These are phyloP conservation scores for Solanum boliviense DNA, from an alignment of 257 asterid species.

Conservation along the genomic window DNA sequence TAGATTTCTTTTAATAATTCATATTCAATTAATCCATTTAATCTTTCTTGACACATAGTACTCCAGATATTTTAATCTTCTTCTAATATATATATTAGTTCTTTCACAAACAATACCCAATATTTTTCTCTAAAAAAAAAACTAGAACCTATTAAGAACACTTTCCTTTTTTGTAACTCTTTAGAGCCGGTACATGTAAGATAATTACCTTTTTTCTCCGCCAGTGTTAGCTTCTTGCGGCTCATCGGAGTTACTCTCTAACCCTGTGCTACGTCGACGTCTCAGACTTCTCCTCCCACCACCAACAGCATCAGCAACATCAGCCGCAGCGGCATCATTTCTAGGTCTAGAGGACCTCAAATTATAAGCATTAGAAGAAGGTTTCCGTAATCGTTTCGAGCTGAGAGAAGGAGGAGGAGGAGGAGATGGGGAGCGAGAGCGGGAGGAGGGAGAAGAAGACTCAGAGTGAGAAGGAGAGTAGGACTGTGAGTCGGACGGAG, in stretches of 20 bases:
- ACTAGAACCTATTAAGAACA: background rate
- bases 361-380: background rate
- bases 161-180: background rate
- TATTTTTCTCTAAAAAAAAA: too few species aligned
- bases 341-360: slow-evolving; percentile 4
- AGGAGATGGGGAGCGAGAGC: slow-evolving; percentile 11
- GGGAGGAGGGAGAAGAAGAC: slow-evolving; percentile 6
- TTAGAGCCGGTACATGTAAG: background rate
- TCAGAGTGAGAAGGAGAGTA: background rate
- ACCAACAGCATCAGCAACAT: slow-evolving; percentile 2
- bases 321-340: background rate
- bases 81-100: background rate
- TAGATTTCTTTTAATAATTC: too few species aligned
- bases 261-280: slow-evolving; percentile 27
- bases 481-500: background rate
- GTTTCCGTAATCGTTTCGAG: background rate
- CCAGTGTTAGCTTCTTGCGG: slow-evolving; percentile 67
- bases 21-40: background rate
- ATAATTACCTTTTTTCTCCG: slow-evolving; percentile 56
- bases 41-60: background rate
- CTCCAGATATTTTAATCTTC: background rate
- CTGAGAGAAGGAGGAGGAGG: background rate
- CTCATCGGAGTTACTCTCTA: slow-evolving; percentile 55
- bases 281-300: slow-evolving; percentile 31
- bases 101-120: too few species aligned